Evolutionary conservation across 2,329 filamentous ascomycete genomes (phyloP), one percentile per base, ranked within the genome.

Genomic region (Aspergillus sp.): DNA sequence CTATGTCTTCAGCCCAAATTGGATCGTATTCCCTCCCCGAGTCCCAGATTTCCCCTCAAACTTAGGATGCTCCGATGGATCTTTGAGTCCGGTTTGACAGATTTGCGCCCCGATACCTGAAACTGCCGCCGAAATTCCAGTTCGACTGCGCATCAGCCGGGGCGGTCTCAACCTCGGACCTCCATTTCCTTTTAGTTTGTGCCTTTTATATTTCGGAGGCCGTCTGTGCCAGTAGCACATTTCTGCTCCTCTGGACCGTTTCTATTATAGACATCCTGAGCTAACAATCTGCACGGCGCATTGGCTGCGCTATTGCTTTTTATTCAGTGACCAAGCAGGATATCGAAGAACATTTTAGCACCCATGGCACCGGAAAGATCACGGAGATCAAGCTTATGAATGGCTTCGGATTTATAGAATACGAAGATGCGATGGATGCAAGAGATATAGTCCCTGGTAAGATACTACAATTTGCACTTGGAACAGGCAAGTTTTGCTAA

Each of bases 351-450:
- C 93, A 98, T 78, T 99, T 99, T 80, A 89, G 89, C 76, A 91
- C 88, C 72, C 92, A 97, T 87, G 95, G 93, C 74, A 93, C 92
- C 68, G 95, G 95, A 76, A 92, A 96, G 76, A 98, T 99, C 75
- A 95, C 90, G 67, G 95, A 99, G 81, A 93, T 99, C 81, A 99
- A 99, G 83, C 87, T 99, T 64, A 99, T 99, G 95, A 98, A 96
- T 75, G 95, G 95, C 72, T 99, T 99, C 74, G 95, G 95, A 75
- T 99, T 99, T 82, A 96, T 99, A 75, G 95, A 99, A 78, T 99
- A 98, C 79, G 96, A 97, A 78, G 95, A 98, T 80, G 87, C 92
- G 58, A 91, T 97, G 89, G 95, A 99, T 80, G 95, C 95, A 67
- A 90, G 93, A 74, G 95, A 99, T 80, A 93, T 99, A 64, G 95